Percentiles rank a stretch among this genome's conserved stretches.
These are phyloP conservation scores for Trichosphaerium sp. DNA, from an alignment of 78 protist genomes.

Conservation along the genomic window DNA sequence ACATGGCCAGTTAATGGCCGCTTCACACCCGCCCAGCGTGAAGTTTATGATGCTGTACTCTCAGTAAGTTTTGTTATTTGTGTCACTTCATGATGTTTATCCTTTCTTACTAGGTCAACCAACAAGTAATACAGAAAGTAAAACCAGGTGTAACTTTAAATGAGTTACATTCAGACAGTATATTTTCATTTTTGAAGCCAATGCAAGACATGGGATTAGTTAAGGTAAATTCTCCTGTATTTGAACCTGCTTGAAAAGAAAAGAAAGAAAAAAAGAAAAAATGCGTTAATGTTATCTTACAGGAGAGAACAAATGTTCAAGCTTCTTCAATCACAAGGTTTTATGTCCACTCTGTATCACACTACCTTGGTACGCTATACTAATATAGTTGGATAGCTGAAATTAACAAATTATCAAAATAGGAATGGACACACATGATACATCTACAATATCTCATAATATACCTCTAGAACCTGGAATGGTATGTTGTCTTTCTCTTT, in stretches of 20 bases:
- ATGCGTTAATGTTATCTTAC: background rate
- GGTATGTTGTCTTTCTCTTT: too few relatives aligned
- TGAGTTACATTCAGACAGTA: background rate
- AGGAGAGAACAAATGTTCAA: background rate
- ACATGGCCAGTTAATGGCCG: constrained; percentile 63
- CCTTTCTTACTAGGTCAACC: too few relatives aligned
- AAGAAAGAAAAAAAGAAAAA: background rate
- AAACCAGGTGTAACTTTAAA: background rate
- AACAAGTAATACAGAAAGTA: constrained; percentile 22
- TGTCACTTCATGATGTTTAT: too few relatives aligned
- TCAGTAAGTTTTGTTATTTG: too few relatives aligned
- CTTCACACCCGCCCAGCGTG: constrained; percentile 52
- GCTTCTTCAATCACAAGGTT: background rate
- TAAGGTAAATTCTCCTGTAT: background rate
- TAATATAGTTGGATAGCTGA: too few relatives aligned
- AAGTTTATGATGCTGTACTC: constrained; percentile 66
- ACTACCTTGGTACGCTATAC: constrained; percentile 72
- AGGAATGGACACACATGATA: constrained; percentile 75
- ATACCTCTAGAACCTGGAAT: constrained; percentile 20
- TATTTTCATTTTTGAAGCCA: background rate
- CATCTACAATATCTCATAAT: background rate
- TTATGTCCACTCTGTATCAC: constrained; percentile 69
- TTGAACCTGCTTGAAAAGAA: background rate
- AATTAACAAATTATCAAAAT: too few relatives aligned
- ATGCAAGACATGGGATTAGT: background rate